Percentiles rank a stretch among this genome's conserved stretches.
Conservation (phyloP, 176 grass and related monocot genomes). For the Tuctoria greenei region DNA sequence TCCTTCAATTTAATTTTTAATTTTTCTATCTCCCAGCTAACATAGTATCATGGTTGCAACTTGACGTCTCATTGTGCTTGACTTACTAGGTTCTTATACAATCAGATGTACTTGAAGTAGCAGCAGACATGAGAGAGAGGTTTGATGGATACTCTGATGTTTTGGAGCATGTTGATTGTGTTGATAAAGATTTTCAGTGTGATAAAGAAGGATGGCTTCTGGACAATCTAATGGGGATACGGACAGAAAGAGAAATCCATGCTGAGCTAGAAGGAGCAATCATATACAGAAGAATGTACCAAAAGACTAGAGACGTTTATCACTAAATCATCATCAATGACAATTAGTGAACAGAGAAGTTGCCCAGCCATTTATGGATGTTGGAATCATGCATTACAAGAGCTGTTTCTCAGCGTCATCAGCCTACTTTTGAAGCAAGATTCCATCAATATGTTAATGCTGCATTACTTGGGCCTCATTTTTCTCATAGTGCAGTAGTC, state of each 20-base stretch:
- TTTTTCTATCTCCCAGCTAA: not conserved
- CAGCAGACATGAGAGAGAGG: conserved; percentile 76
- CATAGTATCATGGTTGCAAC: not conserved
- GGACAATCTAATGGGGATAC: conserved; percentile 75
- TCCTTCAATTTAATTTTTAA: not conserved
- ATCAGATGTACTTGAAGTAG: conserved; percentile 86
- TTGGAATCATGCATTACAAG: not conserved
- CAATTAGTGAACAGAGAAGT: not conserved
- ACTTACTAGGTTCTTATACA: conserved; percentile 73
- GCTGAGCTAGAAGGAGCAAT: conserved; percentile 74
- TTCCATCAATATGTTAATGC: not conserved
- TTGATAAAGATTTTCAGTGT: conserved; percentile 49
- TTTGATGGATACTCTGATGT: conserved; percentile 62
- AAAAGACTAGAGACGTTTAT: conserved; percentile 47
- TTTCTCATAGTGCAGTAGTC: not conserved
- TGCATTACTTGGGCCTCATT: not conserved
- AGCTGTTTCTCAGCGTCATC: not conserved
- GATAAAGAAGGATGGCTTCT: conserved; percentile 74
- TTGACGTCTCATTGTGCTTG: conserved; percentile 26
- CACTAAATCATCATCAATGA: not conserved
- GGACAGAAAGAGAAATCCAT: conserved; percentile 92
- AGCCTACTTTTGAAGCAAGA: conserved; percentile 14
- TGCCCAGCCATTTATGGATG: conserved; percentile 2
- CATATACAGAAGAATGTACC: conserved; percentile 91
- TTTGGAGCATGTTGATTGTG: conserved; percentile 63